Evolutionary conservation across 2,329 filamentous ascomycete species (phyloP), one percentile per base, ranked within the genome.

Genomic region (Gaeumannomyces tritici): DNA sequence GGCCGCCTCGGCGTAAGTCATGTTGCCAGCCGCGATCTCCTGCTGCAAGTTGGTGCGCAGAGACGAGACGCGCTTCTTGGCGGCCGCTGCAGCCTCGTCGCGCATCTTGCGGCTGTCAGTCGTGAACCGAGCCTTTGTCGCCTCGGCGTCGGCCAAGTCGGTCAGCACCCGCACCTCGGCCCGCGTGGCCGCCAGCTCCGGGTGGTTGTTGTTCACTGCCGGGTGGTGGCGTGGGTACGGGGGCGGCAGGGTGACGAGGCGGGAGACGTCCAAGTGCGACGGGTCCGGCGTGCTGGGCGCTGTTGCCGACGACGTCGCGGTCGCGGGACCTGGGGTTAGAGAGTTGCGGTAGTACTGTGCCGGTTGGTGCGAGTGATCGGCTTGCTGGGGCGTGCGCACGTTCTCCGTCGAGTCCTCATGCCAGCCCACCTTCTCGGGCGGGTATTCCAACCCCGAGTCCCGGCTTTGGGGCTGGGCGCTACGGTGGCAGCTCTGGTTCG

Each of bases 211-310:
- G 73, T 96, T 97, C 21, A 98, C 90, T 0, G 95, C 95, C 11
- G 95, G 95, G 69, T 98, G 89, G 70, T 98, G 93, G 9, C 93
- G 88, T 1, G 95, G 95, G 72, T 96, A 98, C 2, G 95, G 90
- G 1, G 95, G 95, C 11, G 95, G 95, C 33, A 99, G 80, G 0
- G 95, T 97, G 5, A 99, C 89, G 1, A 99, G 84, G 31, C 95
- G 84, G 4, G 95, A 98, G 29, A 98, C 89, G 70, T 99, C 93
- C 4, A 98, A 77, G 63, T 85, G 85, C 68, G 81, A 75, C 42
- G 76, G 79, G 64, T 70, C 77, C 31, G 79, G 77, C 1, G 76
- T 79, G 55, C 75, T 78, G 3, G 80, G 81, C 62, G 74, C 75
- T 1, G 78, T 75, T 3, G 76, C 73, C 3, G 77, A 78, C 1